These are phyloP conservation scores for Favolaschia claudopus DNA, from an alignment of 768 basidiomycete genomes.

Conservation along the genomic window DNA sequence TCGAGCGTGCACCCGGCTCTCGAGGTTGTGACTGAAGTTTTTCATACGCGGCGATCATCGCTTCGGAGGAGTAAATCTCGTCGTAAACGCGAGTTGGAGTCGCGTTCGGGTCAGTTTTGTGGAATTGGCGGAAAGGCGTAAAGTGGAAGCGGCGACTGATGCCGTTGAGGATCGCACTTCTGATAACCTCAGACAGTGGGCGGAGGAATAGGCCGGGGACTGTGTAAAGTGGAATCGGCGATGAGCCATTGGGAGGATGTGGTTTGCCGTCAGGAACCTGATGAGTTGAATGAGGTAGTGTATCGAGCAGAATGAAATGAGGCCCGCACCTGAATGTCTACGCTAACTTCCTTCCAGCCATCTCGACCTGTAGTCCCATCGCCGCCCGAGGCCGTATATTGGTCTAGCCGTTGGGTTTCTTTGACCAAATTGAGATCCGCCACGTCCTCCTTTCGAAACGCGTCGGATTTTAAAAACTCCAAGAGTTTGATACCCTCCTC, in stretches of 20 bases:
- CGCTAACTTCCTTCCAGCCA: slow-evolving; percentile 20
- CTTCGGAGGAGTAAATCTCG: slow-evolving; percentile 10
- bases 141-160: slow-evolving; percentile 10
- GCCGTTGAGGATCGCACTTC: not conserved
- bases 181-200: slow-evolving; percentile 20
- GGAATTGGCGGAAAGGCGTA: slow-evolving; percentile 23
- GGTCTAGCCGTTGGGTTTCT: slow-evolving; percentile 25
- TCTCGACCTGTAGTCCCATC: slow-evolving; percentile 5
- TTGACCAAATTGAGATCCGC: slow-evolving; percentile 14
- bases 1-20: slow-evolving; percentile 6
- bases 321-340: slow-evolving; percentile 26
- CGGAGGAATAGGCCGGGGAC: slow-evolving; percentile 30
- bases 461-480: slow-evolving; percentile 25
- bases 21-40: not conserved
- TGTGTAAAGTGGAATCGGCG: not conserved
- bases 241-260: too few species aligned
- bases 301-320: too few species aligned
- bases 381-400: not conserved
- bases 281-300: too few species aligned
- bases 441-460: slow-evolving; percentile 22
- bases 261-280: too few species aligned
- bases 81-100: slow-evolving; percentile 4
- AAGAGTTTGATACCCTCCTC: slow-evolving; percentile 20
- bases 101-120: not conserved
- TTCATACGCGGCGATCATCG: slow-evolving; percentile 3